Conservation (phyloP, 2,329 filamentous ascomycete genomes). For the Calonectria hawksworthii region DNA sequence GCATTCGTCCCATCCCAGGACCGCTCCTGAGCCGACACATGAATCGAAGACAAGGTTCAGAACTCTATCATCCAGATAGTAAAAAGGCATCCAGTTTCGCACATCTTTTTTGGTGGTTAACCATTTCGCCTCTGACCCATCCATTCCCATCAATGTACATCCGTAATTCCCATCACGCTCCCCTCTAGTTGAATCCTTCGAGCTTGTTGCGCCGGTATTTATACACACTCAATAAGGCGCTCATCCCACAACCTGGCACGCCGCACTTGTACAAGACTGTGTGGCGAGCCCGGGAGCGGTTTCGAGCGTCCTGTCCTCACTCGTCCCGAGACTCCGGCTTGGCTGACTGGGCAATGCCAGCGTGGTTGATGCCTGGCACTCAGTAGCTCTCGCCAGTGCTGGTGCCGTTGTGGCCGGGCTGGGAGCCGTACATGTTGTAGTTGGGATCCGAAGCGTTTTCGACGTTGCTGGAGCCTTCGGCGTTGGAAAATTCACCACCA, state of each 20-base stretch:
- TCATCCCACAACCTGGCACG: conserved; percentile 7
- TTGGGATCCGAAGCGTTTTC: conserved; percentile 58
- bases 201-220: conserved; percentile 27
- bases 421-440: conserved; percentile 70
- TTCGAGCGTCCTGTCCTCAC: neutral
- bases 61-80: conserved; percentile 39
- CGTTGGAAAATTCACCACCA: conserved; percentile 57
- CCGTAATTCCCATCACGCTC: conserved; percentile 30
- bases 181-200: conserved; percentile 22
- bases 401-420: conserved; percentile 72
- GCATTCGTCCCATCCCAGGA: conserved; percentile 28
- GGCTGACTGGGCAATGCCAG: neutral
- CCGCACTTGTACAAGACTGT: neutral
- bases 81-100: conserved; percentile 15
- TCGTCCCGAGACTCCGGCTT: neutral
- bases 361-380: neutral
- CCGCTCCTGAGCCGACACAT: conserved; percentile 37
- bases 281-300: neutral
- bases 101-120: conserved; percentile 21
- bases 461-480: conserved; percentile 56
- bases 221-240: conserved; percentile 31
- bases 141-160: conserved; percentile 34
- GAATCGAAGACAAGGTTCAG: conserved; percentile 30
- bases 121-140: conserved; percentile 24
- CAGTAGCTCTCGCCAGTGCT: conserved; percentile 66